A percentile compares a stretch with the other conserved stretches of the same genome.
Evolutionary conservation across 2,329 filamentous ascomycete species (phyloP).

Genomic region (Sclerotinia trifoliorum): DNA sequence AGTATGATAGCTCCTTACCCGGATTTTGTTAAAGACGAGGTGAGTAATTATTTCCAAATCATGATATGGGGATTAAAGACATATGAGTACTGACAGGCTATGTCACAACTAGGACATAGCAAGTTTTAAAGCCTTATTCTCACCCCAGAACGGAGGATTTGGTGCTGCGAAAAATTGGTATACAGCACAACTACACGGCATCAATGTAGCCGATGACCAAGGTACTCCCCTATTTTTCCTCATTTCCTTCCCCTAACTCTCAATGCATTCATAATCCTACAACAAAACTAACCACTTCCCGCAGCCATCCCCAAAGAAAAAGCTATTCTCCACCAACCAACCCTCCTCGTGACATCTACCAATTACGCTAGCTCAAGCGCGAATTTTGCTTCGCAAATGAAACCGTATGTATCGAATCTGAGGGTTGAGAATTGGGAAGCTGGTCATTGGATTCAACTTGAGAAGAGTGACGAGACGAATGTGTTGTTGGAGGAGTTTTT

Average conservation of each 20-base stretch:
- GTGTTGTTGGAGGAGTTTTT: conserved; percentile 21
- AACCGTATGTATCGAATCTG: conserved; percentile 23
- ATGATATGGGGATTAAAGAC: no score
- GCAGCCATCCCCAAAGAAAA: conserved; percentile 19
- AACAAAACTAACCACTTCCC: neutral
- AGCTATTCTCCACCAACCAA: conserved; percentile 21
- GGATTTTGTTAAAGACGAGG: conserved; percentile 24
- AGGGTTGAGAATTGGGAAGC: conserved; percentile 27
- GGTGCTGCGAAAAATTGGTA: conserved; percentile 17
- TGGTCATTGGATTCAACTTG: conserved; percentile 35
- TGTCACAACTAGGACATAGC: neutral
- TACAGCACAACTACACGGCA: conserved; percentile 1
- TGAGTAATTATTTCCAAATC: neutral
- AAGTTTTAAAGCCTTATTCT: neutral
- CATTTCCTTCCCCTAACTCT: neutral
- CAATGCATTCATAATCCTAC: no score
- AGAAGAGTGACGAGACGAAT: conserved; percentile 28
- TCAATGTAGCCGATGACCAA: conserved; percentile 17
- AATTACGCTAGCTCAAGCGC: conserved; percentile 26
- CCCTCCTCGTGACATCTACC: conserved; percentile 28
- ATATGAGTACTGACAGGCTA: neutral
- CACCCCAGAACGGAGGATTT: conserved; percentile 8
- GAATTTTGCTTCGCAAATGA: conserved; percentile 20
- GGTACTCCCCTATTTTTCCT: neutral
- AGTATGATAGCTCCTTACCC: conserved; percentile 21